Evolutionary conservation across 139 green algal genomes (phyloP).

Genomic region (Closterium sp.): DNA sequence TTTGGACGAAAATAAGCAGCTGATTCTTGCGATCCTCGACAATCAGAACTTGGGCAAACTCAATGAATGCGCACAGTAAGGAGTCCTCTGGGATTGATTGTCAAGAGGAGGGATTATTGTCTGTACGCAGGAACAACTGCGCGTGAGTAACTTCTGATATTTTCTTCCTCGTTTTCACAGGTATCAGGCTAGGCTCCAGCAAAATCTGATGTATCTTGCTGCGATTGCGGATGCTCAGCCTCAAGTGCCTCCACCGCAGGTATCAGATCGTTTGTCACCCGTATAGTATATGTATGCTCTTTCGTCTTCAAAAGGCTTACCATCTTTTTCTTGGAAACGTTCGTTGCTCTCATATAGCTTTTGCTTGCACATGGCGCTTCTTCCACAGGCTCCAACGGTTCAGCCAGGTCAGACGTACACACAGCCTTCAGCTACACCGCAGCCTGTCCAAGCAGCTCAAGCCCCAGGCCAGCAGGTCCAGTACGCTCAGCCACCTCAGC

Average conservation of each 20-base stretch:
- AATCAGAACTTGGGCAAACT: constrained; percentile 63
- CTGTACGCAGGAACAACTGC: not conserved
- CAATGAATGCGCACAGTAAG: constrained; percentile 56
- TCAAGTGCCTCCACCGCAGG: constrained; percentile 29
- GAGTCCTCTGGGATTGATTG: not conserved
- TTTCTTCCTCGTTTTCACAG: not conserved
- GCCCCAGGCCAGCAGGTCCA: not conserved
- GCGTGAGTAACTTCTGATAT: not conserved
- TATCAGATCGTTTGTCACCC: no score
- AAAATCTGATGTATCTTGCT: constrained; percentile 66
- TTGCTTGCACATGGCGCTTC: not conserved
- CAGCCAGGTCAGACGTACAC: not conserved
- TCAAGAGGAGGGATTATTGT: not conserved
- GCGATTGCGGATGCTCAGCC: constrained; percentile 65
- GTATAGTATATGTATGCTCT: no score
- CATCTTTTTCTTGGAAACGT: no score
- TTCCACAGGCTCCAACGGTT: constrained; percentile 1
- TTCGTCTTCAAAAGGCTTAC: no score
- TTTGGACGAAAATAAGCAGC: constrained; percentile 62
- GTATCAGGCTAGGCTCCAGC: constrained; percentile 59
- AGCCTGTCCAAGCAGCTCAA: not conserved
- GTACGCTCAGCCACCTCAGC: not conserved
- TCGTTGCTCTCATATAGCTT: not conserved
- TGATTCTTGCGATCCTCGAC: constrained; percentile 62
- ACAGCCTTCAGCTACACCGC: not conserved